Evolutionary conservation across 441 rosid genomes (phyloP), one percentile per base, ranked within the genome.

Genomic region (Aquilaria agallochum): DNA sequence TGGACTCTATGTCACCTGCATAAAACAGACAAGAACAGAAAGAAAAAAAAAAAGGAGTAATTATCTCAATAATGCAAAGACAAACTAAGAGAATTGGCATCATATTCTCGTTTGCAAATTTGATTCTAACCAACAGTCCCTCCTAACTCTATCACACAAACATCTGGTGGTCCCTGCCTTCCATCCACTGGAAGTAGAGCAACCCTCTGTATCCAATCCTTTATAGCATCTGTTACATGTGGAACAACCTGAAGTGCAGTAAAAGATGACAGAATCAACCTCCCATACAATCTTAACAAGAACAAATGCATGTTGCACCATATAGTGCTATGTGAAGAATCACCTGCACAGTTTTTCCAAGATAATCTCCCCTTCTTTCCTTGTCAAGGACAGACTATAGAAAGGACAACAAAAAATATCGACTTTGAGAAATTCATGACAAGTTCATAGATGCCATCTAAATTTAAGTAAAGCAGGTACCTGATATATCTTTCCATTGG

Each of bases 341-440:
- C 71, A 81, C 93, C 93, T 87, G 93, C 65, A 87, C 93, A 53
- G 93, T 87, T 79, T 80, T 84, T 74, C 93, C 93, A 50, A 87
- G 78, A 75, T 84, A 87, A 71, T 82, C 90, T 34, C 93, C 93
- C 72, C 59, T 84, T 20, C 93, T 60, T 73, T 87, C 93, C 86
- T 87, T 87, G 13, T 87, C 90, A 60, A 87, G 90, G 54, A 86
- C 93, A 65, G 93, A 87, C 93, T 87, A 75, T 14, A 59, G 14
- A 58, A 76, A 67, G 31, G 34, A 31, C 32, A 31, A n/a, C 36
- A 45, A 34, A 64, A 42, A 70, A 62, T 63, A 12, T 57, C 48
- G 67, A 56, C 33, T 45, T 57, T 57, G 42, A 59, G 34, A 67
- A 61, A 52, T 12, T 12, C 40, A 50, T 5, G 53, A 34, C 3